Base-by-base conservation (phyloP, 1,284 basidiomycete genomes). In the Mrakiaceae sp. region DNA sequence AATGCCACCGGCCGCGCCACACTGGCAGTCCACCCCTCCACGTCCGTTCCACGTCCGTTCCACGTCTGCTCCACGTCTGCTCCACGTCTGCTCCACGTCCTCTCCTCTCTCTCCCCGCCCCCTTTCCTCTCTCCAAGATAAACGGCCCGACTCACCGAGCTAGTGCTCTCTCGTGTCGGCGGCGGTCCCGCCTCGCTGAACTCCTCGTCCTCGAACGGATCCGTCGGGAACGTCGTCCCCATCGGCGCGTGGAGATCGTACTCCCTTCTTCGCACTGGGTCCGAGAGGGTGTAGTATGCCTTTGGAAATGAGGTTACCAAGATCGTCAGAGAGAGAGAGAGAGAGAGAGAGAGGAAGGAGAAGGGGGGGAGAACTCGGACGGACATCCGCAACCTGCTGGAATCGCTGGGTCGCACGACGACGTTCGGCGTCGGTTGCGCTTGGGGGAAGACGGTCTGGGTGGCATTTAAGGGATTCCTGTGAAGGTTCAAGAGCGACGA, bases 231-330 rank as follows among this genome's bases (percentile, higher is more conserved):
- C 68, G 69, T 27, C 71, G 72, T 14, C 71, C 71, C 71, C 74
- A 88, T 84, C 72, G 71, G 72, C 73, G 16, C 74, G 4, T 92
- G 79, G 0, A 73, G 70, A 71, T 94, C 91, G 72, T 97, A 97
- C 76, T 97, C 93, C 63, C 88, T 82, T 62, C 92, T 81, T 53
- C 84, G 79, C 14, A 69, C 71, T 2, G 84, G 76, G 76, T 97
- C 90, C 0, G 90, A 94, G 42, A 98, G 83, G 7, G 96, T 89
- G 74, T 93, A 98, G 79, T 97, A 97, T 9, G 94, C 94, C 77
- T 98, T 93, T 60, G 94, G 91, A 27, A 27, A 27, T 27, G 27
- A 27, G 27, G 27, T 27, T 27, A 27, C 27, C 27, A 27, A 27
- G 27, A 27, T 27, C 27, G 27, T 27, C 27, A 27, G 27, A 67